Conservation (phyloP, 306 rosid species). For the Arachis stenosperma region DNA sequence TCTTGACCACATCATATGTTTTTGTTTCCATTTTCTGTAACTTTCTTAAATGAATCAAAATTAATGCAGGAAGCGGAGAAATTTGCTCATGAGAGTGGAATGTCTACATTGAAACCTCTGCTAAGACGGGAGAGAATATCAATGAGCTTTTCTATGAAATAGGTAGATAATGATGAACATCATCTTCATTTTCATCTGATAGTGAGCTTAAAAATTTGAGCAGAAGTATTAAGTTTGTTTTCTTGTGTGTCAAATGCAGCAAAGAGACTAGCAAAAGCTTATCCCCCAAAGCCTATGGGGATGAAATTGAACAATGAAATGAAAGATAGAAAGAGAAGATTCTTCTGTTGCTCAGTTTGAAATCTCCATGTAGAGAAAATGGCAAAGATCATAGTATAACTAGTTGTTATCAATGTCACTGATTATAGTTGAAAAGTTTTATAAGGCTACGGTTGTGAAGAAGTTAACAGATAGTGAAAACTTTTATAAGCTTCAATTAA, state of each 20-base stretch:
- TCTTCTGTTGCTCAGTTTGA: constrained; percentile 54
- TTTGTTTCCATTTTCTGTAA: not conserved
- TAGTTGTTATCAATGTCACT: too few relatives aligned
- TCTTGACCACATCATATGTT: not conserved
- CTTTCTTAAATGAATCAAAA: not conserved
- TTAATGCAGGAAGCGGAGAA: constrained; percentile 58
- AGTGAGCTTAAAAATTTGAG: not conserved
- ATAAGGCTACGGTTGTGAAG: not conserved
- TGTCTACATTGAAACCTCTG: constrained; percentile 69
- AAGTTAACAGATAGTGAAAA: constrained; percentile 3
- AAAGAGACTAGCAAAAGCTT: constrained; percentile 55
- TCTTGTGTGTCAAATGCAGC: constrained; percentile 44
- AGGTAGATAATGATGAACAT: constrained; percentile 44
- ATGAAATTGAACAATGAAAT: constrained; percentile 49
- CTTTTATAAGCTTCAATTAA: constrained; percentile 1
- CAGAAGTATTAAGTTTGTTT: not conserved
- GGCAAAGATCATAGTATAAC: too few relatives aligned
- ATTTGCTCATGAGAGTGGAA: constrained; percentile 64
- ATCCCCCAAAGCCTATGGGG: constrained; percentile 46
- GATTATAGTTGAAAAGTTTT: not conserved
- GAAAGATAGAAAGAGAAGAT: constrained; percentile 40
- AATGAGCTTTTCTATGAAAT: constrained; percentile 68
- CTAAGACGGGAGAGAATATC: constrained; percentile 56
- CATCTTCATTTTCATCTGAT: not conserved
- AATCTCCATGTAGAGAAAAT: constrained; percentile 4